Percentiles rank a stretch among this genome's conserved stretches.
Evolutionary conservation across 2,329 filamentous ascomycete species (phyloP).

Genomic region (Cercospora sojina): DNA sequence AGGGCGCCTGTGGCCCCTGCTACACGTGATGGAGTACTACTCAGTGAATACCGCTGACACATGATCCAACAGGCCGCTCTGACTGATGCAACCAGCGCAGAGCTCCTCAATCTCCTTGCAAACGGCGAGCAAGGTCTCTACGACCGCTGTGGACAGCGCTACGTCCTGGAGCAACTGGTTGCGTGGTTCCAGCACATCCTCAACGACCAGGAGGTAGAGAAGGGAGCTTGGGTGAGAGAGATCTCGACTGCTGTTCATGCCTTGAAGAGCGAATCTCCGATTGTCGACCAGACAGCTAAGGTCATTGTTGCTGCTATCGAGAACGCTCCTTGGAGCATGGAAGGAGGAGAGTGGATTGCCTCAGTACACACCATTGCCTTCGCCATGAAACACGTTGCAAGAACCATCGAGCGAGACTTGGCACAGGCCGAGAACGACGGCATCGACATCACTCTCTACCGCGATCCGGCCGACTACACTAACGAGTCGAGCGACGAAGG

Average conservation of each 20-base stretch:
- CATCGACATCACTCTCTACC: not conserved
- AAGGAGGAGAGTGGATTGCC: not conserved
- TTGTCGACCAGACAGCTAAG: not conserved
- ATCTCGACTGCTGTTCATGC: conserved; percentile 4
- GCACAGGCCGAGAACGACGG: not conserved
- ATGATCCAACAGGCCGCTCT: not conserved
- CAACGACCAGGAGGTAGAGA: not conserved
- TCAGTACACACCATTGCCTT: conserved; percentile 5
- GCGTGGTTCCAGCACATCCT: not conserved
- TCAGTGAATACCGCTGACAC: not conserved
- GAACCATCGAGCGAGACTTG: not conserved
- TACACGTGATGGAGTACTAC: not conserved
- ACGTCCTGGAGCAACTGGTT: conserved; percentile 8
- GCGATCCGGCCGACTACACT: not conserved
- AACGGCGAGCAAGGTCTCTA: not conserved
- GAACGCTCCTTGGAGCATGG: conserved; percentile 12
- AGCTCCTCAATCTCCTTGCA: not conserved
- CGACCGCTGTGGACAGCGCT: conserved; percentile 8
- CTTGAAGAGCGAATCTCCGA: not conserved
- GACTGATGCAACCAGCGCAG: not conserved
- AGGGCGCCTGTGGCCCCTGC: no score
- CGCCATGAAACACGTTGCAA: not conserved
- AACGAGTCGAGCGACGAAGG: not conserved
- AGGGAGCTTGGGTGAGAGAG: conserved; percentile 6
- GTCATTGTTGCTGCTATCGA: not conserved